A percentile compares a stretch with the other conserved stretches of the same genome.
Evolutionary conservation across 331 rosid species (phyloP).

Genomic region (Rhamnella rubrinervis): DNA sequence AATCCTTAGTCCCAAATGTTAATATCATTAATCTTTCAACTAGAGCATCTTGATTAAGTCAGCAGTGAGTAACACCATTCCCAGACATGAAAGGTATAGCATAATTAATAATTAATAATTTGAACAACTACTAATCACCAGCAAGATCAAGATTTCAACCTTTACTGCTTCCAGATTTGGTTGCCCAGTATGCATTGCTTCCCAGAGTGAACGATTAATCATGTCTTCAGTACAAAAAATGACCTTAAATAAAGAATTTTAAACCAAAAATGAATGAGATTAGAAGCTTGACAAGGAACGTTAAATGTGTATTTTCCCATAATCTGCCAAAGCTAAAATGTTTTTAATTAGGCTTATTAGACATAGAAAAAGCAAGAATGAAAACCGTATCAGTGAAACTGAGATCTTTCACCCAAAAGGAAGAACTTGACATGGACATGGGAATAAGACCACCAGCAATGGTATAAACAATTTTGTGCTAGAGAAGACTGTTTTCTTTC

Average conservation of each 20-base stretch:
- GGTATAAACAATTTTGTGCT: neutral
- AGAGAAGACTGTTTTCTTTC: neutral
- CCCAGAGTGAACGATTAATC: slow-evolving; percentile 73
- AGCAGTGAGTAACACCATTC: neutral
- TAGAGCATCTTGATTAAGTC: slow-evolving; percentile 7
- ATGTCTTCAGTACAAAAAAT: slow-evolving; percentile 81
- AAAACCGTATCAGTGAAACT: too few relatives aligned
- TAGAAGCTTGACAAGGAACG: neutral
- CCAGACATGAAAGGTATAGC: slow-evolving; percentile 6
- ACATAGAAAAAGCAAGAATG: too few relatives aligned
- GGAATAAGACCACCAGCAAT: neutral
- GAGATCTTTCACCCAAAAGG: neutral
- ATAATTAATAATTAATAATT: slow-evolving; percentile 2
- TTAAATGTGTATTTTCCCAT: neutral
- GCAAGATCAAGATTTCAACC: slow-evolving; percentile 39
- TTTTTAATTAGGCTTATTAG: too few relatives aligned
- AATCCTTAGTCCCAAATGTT: neutral
- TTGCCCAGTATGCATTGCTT: slow-evolving; percentile 72
- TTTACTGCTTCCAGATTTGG: slow-evolving; percentile 51
- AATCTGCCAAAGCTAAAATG: neutral
- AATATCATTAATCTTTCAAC: neutral
- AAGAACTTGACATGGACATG: neutral
- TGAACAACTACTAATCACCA: slow-evolving; percentile 15
- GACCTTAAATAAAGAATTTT: slow-evolving; percentile 40
- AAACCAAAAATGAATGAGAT: neutral